Conservation (phyloP, 805 yeast genomes). For the Maudiozyma pseudohumilis region DNA sequence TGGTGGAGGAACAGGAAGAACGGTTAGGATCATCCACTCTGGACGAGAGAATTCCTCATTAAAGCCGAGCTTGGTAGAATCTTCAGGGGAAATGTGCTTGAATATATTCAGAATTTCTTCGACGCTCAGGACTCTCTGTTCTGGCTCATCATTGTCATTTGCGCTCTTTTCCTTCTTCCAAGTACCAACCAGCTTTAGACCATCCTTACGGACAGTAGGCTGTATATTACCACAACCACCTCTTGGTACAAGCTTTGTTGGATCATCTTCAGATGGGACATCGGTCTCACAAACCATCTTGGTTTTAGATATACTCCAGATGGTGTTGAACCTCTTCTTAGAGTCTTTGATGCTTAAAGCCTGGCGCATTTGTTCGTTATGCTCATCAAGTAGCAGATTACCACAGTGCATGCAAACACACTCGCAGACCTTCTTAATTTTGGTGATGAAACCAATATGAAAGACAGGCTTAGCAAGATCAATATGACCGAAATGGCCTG, state of each 20-base stretch:
- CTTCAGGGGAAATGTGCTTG: constrained; percentile 81
- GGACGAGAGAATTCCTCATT: constrained; percentile 96
- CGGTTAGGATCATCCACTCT: constrained; percentile 95
- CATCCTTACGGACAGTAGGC: constrained; percentile 93
- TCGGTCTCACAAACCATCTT: constrained; percentile 96
- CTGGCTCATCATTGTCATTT: constrained; percentile 83
- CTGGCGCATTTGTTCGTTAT: constrained; percentile 59
- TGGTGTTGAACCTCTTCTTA: constrained; percentile 91
- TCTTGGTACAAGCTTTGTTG: constrained; percentile 46
- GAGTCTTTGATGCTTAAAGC: constrained; percentile 87
- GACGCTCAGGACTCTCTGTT: constrained; percentile 78
- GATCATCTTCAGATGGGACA: constrained; percentile 52
- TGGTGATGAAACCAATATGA: constrained; percentile 90
- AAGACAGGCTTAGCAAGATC: constrained; percentile 97
- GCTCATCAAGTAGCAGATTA: constrained; percentile 78
- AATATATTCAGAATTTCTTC: constrained; percentile 85
- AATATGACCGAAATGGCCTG: constrained; percentile 98
- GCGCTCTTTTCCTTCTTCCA: constrained; percentile 81
- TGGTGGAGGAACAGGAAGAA: constrained; percentile 99
- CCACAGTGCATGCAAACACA: constrained; percentile 99
- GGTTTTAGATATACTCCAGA: constrained; percentile 85
- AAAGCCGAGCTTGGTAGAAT: constrained; percentile 74
- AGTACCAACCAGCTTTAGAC: constrained; percentile 93
- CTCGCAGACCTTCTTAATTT: constrained; percentile 90
- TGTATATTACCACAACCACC: constrained; percentile 99